Base-by-base conservation (phyloP, 1,284 basidiomycete species). In the Sporisorium iseilematis-ciliati region DNA sequence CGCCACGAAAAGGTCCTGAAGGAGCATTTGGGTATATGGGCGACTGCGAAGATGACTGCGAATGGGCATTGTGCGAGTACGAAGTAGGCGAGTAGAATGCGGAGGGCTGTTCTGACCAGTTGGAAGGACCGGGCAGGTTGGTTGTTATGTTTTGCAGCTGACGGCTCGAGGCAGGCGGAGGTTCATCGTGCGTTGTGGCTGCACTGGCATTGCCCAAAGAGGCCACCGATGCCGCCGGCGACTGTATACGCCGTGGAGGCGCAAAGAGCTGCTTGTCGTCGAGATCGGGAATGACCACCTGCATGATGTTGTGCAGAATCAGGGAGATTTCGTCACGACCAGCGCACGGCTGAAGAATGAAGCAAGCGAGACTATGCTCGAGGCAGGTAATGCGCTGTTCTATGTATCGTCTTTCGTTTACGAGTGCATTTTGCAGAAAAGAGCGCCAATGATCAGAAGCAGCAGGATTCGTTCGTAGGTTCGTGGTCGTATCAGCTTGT, bases 241-340 rank as follows among this genome's bases (percentile, higher is more conserved):
- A 65, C n/a, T 73, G 60, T 21, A 58, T 50, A 4, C 57, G 51
- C 14, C 68, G 68, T 20, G 64, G 60, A n/a, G 67, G 73, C 23
- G 60, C 67, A 26, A 79, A 68, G 23, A 67, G 40, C 48, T 81
- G 67, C 46, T 81, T 81, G 31, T 80, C 82, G 49, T 84, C 82
- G 38, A 84, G 63, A 60, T 84, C 82, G 1, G 82, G 82, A 23
- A 84, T 83, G 40, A 81, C 75, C 43, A 84, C 80, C 71, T 84
- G 82, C 70, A 76, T 76, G n/a, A 35, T 59, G 56, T 26, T 10
- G 2, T 10, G n/a, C 25, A 8, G n/a, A 33, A 14, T 2, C 38
- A 12, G 51, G n/a, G 5, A 16, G 31, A 14, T 10, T 38, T 38
- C 8, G 38, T 26, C 54, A 20, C 20, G 29, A 33, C 29, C 42